Conservation (phyloP, 2,329 filamentous ascomycete genomes). For the Epichloe hybrida region DNA sequence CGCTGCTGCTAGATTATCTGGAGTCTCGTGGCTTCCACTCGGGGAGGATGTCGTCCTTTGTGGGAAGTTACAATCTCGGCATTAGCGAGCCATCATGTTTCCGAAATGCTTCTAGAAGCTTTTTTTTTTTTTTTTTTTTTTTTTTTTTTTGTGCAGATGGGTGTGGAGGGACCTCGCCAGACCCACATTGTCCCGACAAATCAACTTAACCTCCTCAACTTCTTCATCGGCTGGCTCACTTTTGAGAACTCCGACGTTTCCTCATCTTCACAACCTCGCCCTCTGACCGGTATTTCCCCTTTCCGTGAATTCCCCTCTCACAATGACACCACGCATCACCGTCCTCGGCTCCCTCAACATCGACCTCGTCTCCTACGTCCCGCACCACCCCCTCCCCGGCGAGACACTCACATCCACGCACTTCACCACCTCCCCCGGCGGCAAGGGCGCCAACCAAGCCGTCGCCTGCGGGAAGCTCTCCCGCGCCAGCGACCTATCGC, state of each 20-base stretch:
- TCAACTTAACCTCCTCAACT: too few species aligned
- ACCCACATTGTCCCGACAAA: too few species aligned
- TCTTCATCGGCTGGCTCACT: too few species aligned
- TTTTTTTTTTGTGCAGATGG: too few species aligned
- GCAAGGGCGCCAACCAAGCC: constrained; percentile 93
- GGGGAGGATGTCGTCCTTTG: constrained; percentile 77
- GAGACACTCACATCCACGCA: constrained; percentile 74
- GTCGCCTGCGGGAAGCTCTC: constrained; percentile 78
- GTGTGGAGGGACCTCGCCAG: too few species aligned
- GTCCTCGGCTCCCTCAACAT: constrained; percentile 90
- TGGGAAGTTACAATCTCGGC: constrained; percentile 36
- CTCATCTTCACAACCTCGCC: too few species aligned
- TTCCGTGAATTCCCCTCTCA: background rate
- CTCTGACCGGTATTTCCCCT: too few species aligned
- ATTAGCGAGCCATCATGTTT: background rate
- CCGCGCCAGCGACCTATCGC: constrained; percentile 27
- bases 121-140: too few species aligned
- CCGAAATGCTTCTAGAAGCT: too few species aligned
- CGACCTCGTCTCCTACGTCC: constrained; percentile 79
- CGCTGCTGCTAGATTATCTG: constrained; percentile 49
- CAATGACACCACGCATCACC: constrained; percentile 42
- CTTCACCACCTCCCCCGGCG: constrained; percentile 72
- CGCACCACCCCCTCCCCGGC: constrained; percentile 68
- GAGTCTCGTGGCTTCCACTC: constrained; percentile 62
- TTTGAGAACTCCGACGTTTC: too few species aligned